A percentile compares a stretch with the other conserved stretches of the same genome.
Evolutionary conservation across 352 stramenopile genomes (phyloP).

Genomic region (Aphanomyces cochlioides): DNA sequence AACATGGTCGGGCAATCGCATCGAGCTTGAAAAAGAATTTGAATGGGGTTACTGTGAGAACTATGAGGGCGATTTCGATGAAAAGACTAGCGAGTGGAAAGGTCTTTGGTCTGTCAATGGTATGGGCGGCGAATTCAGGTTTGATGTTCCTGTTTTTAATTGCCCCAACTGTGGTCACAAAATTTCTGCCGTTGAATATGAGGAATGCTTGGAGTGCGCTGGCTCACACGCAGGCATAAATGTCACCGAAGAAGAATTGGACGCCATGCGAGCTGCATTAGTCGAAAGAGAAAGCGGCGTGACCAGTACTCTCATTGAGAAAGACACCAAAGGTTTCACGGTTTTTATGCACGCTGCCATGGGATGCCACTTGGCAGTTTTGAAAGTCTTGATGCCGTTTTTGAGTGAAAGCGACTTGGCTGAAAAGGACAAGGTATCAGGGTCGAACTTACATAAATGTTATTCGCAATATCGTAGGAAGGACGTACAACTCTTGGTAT

Average conservation of each 20-base stretch:
- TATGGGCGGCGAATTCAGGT: neutral
- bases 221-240: neutral
- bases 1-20: neutral
- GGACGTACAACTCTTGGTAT: neutral
- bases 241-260: neutral
- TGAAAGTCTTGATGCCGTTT: neutral
- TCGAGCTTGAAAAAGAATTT: constrained; percentile 1
- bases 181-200: neutral
- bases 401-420: neutral
- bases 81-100: neutral
- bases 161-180: neutral
- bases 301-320: neutral
- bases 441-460: too few species aligned
- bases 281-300: neutral
- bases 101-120: neutral
- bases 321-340: neutral
- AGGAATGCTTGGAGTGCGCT: neutral
- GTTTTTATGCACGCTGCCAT: constrained; percentile 2
- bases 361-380: neutral
- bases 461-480: neutral
- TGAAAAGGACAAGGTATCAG: constrained; percentile 5
- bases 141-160: neutral
- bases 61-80: constrained; percentile 11
- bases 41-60: neutral
- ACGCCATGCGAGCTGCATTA: neutral